Evolutionary conservation across 805 yeast species (phyloP), one percentile per base, ranked within the genome.

Genomic region (Barnettozyma californica): DNA sequence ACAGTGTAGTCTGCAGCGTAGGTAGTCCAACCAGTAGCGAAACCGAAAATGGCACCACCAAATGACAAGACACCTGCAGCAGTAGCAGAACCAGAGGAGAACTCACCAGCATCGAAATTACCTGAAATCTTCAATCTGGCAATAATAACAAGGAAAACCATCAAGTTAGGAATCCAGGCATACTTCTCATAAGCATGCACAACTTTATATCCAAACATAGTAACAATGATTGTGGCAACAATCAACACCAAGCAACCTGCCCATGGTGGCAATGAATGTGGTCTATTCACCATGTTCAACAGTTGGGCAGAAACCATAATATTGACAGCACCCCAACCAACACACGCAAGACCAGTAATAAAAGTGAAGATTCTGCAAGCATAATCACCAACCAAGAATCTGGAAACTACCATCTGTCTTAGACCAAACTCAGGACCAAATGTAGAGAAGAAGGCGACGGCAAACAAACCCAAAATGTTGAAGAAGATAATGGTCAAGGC

Each of bases 321-420:
- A 68, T 91, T 91, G 43, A 89, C 92, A 9, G 96, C 88, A 68
- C 94, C 87, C 97, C 97, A 91, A 59, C 97, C 97, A 48, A 90
- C 80, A 77, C 96, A 87, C 25, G 96, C 91, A 53, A 91, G 67
- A 60, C 82, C 77, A 63, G 90, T 89, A 64, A 91, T 73, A 41
- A 84, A 66, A 9, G 95, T 83, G 61, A 88, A 84, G 49, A 89
- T 74, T 65, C 95, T 78, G 68, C 86, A 83, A 42, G 85, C 83
- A 29, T 71, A 64, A 67, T 84, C 81, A 54, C 97, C 97, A 53
- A 83, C 75, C 58, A 89, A 75, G 67, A 74, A 90, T 57, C 92
- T 77, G 10, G 95, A 81, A 49, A 90, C 62, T 35, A 87, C 76
- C 87, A 90, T 84, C 67, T 91, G 97, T 68, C 97, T 83, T 53